Conservation (phyloP, 305 asterid species). For the Solanum hybrid region DNA sequence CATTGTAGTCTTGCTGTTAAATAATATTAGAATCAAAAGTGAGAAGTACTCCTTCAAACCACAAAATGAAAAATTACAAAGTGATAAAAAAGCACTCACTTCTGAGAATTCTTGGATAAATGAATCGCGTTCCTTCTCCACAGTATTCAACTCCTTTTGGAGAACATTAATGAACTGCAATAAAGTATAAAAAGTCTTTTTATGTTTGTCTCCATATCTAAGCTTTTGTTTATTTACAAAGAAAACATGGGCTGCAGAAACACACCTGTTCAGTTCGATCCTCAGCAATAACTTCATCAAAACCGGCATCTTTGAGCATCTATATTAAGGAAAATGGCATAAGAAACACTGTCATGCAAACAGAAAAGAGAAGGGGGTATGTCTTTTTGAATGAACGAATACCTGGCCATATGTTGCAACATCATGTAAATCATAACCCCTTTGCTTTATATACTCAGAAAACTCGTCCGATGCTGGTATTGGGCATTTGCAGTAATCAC, state of each 20-base stretch:
- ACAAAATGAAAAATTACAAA: background rate
- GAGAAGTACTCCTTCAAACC: background rate
- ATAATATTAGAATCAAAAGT: background rate
- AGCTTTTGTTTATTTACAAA: background rate
- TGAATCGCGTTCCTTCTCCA: conserved; percentile 64
- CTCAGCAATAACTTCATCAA: conserved; percentile 70
- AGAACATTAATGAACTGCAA: conserved; percentile 77
- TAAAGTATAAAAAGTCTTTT: background rate
- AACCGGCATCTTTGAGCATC: conserved; percentile 96
- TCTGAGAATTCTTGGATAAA: conserved; percentile 76
- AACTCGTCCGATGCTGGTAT: conserved; percentile 6
- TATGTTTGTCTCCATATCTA: background rate
- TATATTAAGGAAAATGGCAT: conserved; percentile 7
- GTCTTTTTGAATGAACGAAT: background rate
- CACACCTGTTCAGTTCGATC: conserved; percentile 87
- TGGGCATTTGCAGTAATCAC: conserved; percentile 49
- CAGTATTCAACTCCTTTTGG: conserved; percentile 54
- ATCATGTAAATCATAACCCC: conserved; percentile 15
- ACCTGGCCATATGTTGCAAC: conserved; percentile 37
- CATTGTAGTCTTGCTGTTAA: conserved; percentile 68
- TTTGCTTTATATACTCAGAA: conserved; percentile 5
- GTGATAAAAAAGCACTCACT: conserved; percentile 22
- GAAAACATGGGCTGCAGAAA: background rate
- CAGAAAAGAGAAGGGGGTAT: background rate
- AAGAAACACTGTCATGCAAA: background rate